These are phyloP conservation scores for Zygotorulaspora chibaensis DNA, from an alignment of 805 yeast genomes.

Conservation along the genomic window DNA sequence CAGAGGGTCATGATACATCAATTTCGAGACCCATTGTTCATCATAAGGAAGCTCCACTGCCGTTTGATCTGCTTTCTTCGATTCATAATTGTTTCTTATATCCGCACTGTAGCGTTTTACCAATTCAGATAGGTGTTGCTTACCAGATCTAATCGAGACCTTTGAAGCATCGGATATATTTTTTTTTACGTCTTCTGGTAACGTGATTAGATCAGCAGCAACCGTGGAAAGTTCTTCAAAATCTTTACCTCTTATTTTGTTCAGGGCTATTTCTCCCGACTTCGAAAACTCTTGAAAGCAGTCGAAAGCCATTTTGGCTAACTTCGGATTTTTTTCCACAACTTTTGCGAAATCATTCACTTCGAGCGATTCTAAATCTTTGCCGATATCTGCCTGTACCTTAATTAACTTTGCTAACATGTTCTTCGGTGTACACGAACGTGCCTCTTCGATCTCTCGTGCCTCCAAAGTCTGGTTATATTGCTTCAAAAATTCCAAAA, in stretches of 20 bases:
- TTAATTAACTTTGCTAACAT: constrained; percentile 44
- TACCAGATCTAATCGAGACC: constrained; percentile 25
- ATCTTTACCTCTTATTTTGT: constrained; percentile 10
- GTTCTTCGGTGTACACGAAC: constrained; percentile 42
- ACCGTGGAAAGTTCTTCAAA: constrained; percentile 14
- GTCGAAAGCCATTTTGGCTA: constrained; percentile 20
- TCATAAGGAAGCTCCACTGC: constrained; percentile 39
- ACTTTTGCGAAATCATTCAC: constrained; percentile 35
- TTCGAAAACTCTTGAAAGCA: constrained; percentile 26
- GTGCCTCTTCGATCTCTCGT: constrained; percentile 21
- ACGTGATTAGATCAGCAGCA: constrained; percentile 18
- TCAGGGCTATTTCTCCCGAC: constrained; percentile 18
- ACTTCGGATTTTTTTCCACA: constrained; percentile 34
- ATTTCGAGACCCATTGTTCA: constrained; percentile 47
- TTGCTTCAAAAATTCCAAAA: constrained; percentile 22
- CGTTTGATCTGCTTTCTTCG: constrained; percentile 20
- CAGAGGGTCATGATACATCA: constrained; percentile 40
- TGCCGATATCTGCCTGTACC: constrained; percentile 20
- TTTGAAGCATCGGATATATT: constrained; percentile 24
- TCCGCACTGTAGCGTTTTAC: constrained; percentile 22
- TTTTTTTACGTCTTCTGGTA: constrained; percentile 21
- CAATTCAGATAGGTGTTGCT: constrained; percentile 25
- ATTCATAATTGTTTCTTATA: constrained; percentile 32
- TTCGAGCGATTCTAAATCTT: constrained; percentile 21
- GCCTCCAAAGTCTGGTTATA: constrained; percentile 25